phyloP scores from a whole-genome alignment of 176 grass and related monocot species.

The Aegilops sharonensis region DNA sequence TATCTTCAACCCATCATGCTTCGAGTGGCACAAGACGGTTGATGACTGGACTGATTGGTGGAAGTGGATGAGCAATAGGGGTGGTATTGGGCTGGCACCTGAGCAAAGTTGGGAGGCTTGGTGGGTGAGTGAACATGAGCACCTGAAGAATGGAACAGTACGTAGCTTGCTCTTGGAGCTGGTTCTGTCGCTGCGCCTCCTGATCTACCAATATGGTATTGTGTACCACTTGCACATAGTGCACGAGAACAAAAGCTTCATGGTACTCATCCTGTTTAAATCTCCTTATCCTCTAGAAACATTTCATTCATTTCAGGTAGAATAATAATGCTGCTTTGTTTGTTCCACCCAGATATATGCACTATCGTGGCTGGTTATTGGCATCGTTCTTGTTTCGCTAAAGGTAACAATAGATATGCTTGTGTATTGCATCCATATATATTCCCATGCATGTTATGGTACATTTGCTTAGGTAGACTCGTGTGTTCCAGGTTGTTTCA shows the following conservation, averaged over 20 bases:
- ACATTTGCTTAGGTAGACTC: not conserved
- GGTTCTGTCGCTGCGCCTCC: conserved; percentile 54
- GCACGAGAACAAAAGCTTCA: conserved; percentile 49
- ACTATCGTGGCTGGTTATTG: conserved; percentile 71
- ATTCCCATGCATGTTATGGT: not conserved
- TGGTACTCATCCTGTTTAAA: conserved; percentile 34
- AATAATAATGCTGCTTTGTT: conserved; percentile 24
- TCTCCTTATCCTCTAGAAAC: conserved; percentile 13
- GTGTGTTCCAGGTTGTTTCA: conserved; percentile 47
- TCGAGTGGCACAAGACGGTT: conserved; percentile 78
- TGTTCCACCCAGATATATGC: conserved; percentile 53
- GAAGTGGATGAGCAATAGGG: conserved; percentile 70
- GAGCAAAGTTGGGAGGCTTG: conserved; percentile 78
- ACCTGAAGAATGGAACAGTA: conserved; percentile 53
- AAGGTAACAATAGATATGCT: conserved; percentile 45
- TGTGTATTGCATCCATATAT: not conserved
- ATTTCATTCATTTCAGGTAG: not conserved
- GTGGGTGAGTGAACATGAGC: conserved; percentile 68
- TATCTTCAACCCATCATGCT: conserved; percentile 75
- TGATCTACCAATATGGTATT: conserved; percentile 77
- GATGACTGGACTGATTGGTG: conserved; percentile 75
- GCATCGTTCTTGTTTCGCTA: conserved; percentile 41
- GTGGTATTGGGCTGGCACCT: conserved; percentile 59
- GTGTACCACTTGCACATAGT: conserved; percentile 71
- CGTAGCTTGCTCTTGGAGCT: conserved; percentile 62